Conservation (phyloP, 257 asterid species). For the Solanum sejunctum region DNA sequence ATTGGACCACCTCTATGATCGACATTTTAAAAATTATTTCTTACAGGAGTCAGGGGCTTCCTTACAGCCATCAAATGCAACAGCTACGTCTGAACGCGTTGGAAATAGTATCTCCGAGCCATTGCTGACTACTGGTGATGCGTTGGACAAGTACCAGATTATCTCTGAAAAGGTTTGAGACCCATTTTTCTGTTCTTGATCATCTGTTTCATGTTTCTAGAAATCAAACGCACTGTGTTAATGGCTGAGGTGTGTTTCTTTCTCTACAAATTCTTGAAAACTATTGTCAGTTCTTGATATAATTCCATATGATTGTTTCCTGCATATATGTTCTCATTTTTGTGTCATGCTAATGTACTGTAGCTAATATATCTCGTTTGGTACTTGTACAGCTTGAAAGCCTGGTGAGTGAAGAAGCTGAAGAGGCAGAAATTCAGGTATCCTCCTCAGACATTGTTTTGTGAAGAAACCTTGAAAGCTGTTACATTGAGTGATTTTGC, state of each 20-base stretch:
- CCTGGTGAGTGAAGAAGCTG: conserved; percentile 45
- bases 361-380: conserved; percentile 7
- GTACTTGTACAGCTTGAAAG: conserved; percentile 59
- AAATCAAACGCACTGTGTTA: neutral
- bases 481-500: neutral
- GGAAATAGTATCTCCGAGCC: conserved; percentile 53
- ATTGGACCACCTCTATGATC: neutral
- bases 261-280: neutral
- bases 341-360: neutral
- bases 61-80: conserved; percentile 38
- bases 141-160: conserved; percentile 74
- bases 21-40: neutral
- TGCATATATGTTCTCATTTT: neutral
- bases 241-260: neutral
- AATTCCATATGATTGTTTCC: neutral
- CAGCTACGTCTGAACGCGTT: conserved; percentile 47
- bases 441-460: neutral
- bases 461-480: neutral
- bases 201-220: neutral
- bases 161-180: conserved; percentile 77
- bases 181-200: neutral
- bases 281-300: neutral
- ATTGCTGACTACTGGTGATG: conserved; percentile 70
- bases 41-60: conserved; percentile 54
- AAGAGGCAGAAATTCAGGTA: conserved; percentile 84